phyloP scores from a whole-genome alignment of 2,329 filamentous ascomycete genomes.

The Cladophialophora exuberans region DNA sequence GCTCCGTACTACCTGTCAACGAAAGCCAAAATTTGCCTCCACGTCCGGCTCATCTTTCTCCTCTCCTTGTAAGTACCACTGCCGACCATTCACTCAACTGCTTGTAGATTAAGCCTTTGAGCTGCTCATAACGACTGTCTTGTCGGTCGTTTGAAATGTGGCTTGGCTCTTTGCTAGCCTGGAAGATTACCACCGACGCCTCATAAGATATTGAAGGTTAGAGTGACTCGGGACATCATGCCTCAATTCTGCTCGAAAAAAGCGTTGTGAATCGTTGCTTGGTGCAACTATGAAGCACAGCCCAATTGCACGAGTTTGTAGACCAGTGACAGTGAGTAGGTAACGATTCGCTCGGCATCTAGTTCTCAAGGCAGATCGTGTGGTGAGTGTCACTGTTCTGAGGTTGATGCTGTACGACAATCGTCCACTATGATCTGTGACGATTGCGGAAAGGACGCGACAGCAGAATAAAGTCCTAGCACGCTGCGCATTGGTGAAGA shows the following conservation, averaged over 20 bases:
- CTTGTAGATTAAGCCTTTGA: too few relatives aligned
- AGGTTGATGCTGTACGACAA: not conserved
- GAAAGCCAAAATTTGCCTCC: not conserved
- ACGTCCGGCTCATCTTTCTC: not conserved
- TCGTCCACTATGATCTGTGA: not conserved
- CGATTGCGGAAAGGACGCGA: not conserved
- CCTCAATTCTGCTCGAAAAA: conserved; percentile 7
- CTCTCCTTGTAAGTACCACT: too few relatives aligned
- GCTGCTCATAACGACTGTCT: too few relatives aligned
- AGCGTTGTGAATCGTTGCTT: conserved; percentile 23
- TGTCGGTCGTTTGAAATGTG: too few relatives aligned
- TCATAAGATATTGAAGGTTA: too few relatives aligned
- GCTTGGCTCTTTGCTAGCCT: too few relatives aligned
- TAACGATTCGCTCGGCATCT: not conserved
- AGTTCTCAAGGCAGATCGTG: not conserved
- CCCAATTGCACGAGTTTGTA: conserved; percentile 3
- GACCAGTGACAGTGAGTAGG: not conserved
- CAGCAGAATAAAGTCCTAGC: not conserved
- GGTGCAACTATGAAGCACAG: conserved; percentile 13
- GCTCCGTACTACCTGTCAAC: conserved; percentile 18
- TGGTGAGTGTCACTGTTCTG: conserved; percentile 1
- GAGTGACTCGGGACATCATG: conserved; percentile 2
- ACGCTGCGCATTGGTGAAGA: not conserved
- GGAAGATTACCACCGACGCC: too few relatives aligned
- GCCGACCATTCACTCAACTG: too few relatives aligned